phyloP scores from a whole-genome alignment of 2,329 filamentous ascomycete genomes.

The Ceratocystis cacaofunesta region DNA sequence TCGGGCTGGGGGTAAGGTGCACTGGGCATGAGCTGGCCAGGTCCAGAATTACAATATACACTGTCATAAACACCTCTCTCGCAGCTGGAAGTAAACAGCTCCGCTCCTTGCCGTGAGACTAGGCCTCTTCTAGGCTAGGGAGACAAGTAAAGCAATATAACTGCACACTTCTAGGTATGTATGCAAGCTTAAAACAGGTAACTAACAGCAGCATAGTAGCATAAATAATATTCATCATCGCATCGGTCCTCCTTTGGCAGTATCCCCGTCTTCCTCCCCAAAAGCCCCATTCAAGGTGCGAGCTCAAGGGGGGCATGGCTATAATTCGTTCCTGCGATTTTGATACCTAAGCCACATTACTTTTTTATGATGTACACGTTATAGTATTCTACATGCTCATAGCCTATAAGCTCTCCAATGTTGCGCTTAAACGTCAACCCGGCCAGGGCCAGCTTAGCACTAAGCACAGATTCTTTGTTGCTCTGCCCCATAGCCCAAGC shows the following conservation, averaged over 20 bases:
- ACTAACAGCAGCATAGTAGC: background rate
- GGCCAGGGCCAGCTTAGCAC: background rate
- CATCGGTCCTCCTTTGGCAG: background rate
- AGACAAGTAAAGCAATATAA: no score
- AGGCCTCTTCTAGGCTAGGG: background rate
- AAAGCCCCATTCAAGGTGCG: background rate
- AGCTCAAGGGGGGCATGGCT: background rate
- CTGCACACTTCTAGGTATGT: background rate
- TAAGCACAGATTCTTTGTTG: slow-evolving; percentile 2
- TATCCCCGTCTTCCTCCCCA: background rate
- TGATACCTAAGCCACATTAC: background rate
- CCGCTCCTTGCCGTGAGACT: background rate
- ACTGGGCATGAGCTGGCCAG: background rate
- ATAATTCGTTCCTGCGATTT: background rate
- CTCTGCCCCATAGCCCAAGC: background rate
- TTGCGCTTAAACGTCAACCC: background rate
- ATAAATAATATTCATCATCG: background rate
- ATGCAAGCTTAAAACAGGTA: no score
- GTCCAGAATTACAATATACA: background rate
- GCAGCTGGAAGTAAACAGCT: background rate
- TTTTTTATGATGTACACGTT: background rate
- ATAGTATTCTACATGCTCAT: background rate
- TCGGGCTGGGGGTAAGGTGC: background rate
- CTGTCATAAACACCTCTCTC: background rate
- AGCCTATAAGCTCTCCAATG: background rate